A percentile compares a stretch with the other conserved stretches of the same genome.
Evolutionary conservation across 2,329 filamentous ascomycete genomes (phyloP).

Genomic region (Clonostachys byssicola): DNA sequence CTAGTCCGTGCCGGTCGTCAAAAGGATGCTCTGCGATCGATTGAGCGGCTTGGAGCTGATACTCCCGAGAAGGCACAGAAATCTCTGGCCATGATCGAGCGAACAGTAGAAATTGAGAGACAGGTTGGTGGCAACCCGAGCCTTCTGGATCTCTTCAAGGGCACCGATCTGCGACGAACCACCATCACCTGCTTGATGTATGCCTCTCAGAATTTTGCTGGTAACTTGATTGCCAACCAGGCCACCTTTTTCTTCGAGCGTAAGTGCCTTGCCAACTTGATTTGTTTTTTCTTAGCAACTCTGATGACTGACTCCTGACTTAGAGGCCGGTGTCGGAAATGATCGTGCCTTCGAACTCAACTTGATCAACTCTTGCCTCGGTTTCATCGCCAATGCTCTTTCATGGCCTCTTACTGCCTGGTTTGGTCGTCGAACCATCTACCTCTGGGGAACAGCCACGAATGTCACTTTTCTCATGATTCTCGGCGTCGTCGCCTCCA

Average conservation of each 20-base stretch:
- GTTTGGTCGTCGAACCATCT: slow-evolving; percentile 38
- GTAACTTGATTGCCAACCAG: slow-evolving; percentile 47
- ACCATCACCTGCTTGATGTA: slow-evolving; percentile 39
- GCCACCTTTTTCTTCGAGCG: slow-evolving; percentile 48
- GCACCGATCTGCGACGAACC: slow-evolving; percentile 37
- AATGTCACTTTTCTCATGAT: slow-evolving; percentile 35
- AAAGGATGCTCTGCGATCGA: slow-evolving; percentile 26
- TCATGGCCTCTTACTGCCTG: slow-evolving; percentile 42
- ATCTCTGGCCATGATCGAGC: slow-evolving; percentile 42
- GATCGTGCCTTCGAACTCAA: slow-evolving; percentile 29
- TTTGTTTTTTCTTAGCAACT: no score
- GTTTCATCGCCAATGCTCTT: slow-evolving; percentile 35
- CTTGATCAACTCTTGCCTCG: slow-evolving; percentile 30
- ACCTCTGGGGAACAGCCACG: slow-evolving; percentile 41
- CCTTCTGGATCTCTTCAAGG: slow-evolving; percentile 44
- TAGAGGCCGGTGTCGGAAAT: slow-evolving; percentile 14
- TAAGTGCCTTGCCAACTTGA: slow-evolving; percentile 5
- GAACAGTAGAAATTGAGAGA: slow-evolving; percentile 45
- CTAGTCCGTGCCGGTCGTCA: slow-evolving; percentile 28
- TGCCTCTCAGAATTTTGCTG: slow-evolving; percentile 33
- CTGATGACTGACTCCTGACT: no score
- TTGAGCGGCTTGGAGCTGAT: slow-evolving; percentile 33
- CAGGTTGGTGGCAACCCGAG: slow-evolving; percentile 28
- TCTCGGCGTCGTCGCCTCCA: slow-evolving; percentile 28
- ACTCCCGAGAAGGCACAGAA: slow-evolving; percentile 26